Conservation (phyloP, 306 rosid species). For the Potentilla sterilis region DNA sequence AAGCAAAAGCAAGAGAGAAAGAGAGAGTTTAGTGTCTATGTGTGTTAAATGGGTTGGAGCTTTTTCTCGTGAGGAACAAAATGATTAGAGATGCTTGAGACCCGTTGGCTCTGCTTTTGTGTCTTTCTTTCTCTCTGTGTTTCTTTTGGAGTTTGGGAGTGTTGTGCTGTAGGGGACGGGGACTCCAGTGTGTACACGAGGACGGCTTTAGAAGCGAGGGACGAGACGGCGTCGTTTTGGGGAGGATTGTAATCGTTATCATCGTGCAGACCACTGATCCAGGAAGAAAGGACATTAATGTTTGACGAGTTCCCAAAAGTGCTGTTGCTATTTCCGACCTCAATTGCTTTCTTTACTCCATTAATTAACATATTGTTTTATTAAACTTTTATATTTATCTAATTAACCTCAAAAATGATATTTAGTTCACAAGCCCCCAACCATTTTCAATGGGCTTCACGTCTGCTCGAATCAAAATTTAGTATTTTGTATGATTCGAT, state of each 20-base stretch:
- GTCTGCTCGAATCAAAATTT: too few species aligned
- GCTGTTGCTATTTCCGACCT: constrained; percentile 6
- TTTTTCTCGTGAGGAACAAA: constrained; percentile 26
- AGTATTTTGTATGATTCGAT: too few species aligned
- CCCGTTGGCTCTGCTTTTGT: constrained; percentile 3
- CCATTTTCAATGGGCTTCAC: too few species aligned
- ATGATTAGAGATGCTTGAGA: constrained; percentile 15
- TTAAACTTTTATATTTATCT: neutral
- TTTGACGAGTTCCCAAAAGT: constrained; percentile 18
- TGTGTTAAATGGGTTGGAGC: constrained; percentile 26
- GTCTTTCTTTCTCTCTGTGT: neutral
- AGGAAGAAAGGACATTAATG: constrained; percentile 9
- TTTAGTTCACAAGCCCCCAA: too few species aligned
- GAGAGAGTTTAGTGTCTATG: constrained; percentile 7
- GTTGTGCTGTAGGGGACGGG: neutral
- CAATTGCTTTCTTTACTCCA: neutral
- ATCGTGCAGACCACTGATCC: neutral
- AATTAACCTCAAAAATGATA: too few species aligned
- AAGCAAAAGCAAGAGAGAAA: constrained; percentile 35
- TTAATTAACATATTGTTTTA: neutral
- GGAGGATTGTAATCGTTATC: neutral
- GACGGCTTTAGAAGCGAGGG: neutral
- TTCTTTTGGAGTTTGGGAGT: neutral
- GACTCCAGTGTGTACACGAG: neutral
- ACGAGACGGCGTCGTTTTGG: constrained; percentile 4